These are phyloP conservation scores for Daldinia caldariorum DNA, from an alignment of 495 filamentous ascomycete genomes.

Conservation along the genomic window DNA sequence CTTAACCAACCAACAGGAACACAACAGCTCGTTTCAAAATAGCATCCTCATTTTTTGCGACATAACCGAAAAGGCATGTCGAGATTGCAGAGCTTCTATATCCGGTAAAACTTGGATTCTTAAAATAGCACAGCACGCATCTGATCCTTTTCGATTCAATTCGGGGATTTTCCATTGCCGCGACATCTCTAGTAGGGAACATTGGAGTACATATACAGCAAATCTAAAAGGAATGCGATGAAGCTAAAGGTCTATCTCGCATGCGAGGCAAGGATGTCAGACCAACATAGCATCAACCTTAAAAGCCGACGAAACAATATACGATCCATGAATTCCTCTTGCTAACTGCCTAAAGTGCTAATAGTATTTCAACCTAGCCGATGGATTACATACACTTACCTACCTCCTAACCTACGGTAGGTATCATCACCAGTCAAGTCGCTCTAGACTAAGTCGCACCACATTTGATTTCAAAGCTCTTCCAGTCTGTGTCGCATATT, in stretches of 20 bases:
- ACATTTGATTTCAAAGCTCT: background rate
- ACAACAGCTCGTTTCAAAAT: background rate
- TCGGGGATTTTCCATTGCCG: constrained; percentile 3
- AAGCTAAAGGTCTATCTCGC: background rate
- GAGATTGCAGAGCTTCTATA: constrained; percentile 13
- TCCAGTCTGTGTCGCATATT: constrained; percentile 16
- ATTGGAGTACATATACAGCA: background rate
- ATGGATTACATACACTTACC: background rate
- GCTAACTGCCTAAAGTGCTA: background rate
- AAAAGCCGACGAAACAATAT: background rate
- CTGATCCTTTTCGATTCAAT: background rate
- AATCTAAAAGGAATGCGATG: constrained; percentile 1
- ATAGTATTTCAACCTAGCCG: background rate
- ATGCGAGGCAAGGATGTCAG: background rate
- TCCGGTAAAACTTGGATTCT: constrained; percentile 17
- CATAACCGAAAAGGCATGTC: constrained; percentile 2
- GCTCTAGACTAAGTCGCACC: background rate
- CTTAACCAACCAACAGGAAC: constrained; percentile 3
- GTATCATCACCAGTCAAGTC: background rate
- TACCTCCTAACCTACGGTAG: background rate
- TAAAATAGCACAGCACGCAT: constrained; percentile 34
- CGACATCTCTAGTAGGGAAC: too few species aligned
- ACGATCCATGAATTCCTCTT: background rate
- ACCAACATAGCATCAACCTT: background rate
- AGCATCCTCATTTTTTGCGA: constrained; percentile 10